Evolutionary conservation across 495 filamentous ascomycete genomes (phyloP).

Genomic region (Penicillium soppii): DNA sequence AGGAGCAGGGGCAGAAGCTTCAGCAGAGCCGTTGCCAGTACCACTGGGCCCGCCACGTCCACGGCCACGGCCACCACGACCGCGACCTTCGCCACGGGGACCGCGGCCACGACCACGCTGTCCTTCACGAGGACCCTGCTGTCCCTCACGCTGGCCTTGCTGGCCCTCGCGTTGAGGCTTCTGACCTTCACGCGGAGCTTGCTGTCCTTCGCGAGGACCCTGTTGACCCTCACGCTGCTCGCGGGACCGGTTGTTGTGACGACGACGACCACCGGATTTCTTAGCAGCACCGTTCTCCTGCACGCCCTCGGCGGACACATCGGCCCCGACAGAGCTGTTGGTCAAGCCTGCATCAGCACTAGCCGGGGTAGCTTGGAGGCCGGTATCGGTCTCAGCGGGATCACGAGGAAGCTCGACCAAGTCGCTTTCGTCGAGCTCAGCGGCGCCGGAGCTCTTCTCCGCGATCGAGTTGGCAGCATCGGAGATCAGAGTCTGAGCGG

Average conservation of each 20-base stretch:
- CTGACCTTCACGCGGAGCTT: slow-evolving; percentile 54
- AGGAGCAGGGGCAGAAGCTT: not conserved
- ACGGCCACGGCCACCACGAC: slow-evolving; percentile 37
- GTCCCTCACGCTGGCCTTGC: slow-evolving; percentile 46
- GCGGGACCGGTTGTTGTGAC: slow-evolving; percentile 29
- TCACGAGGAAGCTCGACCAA: slow-evolving; percentile 78
- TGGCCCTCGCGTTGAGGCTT: no score
- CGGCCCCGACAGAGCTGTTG: slow-evolving; percentile 16
- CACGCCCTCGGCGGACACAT: slow-evolving; percentile 15
- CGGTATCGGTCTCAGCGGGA: slow-evolving; percentile 72
- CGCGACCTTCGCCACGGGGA: slow-evolving; percentile 39
- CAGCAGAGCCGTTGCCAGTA: not conserved
- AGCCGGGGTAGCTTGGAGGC: slow-evolving; percentile 58
- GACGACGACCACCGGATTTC: slow-evolving; percentile 59
- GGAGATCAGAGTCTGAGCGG: slow-evolving; percentile 56
- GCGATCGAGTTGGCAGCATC: slow-evolving; percentile 66
- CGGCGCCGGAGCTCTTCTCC: slow-evolving; percentile 66
- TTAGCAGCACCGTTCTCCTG: slow-evolving; percentile 34
- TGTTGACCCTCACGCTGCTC: slow-evolving; percentile 28
- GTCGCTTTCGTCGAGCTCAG: slow-evolving; percentile 59
- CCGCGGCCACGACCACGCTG: slow-evolving; percentile 52
- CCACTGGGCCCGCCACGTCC: slow-evolving; percentile 35
- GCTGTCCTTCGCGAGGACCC: slow-evolving; percentile 44
- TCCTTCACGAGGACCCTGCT: slow-evolving; percentile 31
- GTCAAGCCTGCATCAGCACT: slow-evolving; percentile 29